A percentile compares a stretch with the other conserved stretches of the same genome.
Evolutionary conservation across 2,329 filamentous ascomycete species (phyloP).

Genomic region (Verticillium zaregamsianum): DNA sequence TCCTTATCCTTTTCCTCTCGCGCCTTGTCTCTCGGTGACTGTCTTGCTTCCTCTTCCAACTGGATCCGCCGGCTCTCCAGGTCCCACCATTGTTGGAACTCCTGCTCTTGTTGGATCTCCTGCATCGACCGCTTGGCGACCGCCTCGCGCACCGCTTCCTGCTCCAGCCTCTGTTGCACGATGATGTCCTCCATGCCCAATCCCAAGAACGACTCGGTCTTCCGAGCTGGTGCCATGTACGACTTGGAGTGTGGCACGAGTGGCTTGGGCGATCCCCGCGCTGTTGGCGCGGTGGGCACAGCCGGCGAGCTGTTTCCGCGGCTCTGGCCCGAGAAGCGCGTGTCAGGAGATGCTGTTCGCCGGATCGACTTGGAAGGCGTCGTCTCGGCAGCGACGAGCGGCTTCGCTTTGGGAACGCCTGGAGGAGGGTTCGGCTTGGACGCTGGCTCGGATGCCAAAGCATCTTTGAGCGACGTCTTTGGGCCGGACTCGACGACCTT

Average conservation of each 20-base stretch:
- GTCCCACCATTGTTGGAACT: constrained; percentile 96
- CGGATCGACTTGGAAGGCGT: constrained; percentile 33
- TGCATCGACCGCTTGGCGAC: constrained; percentile 83
- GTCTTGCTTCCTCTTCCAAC: constrained; percentile 54
- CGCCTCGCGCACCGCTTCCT: constrained; percentile 76
- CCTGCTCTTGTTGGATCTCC: constrained; percentile 95
- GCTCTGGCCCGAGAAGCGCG: constrained; percentile 56
- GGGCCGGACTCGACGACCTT: constrained; percentile 49
- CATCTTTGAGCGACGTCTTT: constrained; percentile 47
- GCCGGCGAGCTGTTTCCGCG: constrained; percentile 30
- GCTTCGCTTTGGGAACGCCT: constrained; percentile 31
- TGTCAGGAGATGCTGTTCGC: constrained; percentile 57
- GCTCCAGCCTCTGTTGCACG: constrained; percentile 78
- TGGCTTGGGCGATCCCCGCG: constrained; percentile 29
- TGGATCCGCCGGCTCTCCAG: constrained; percentile 72
- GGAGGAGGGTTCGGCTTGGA: constrained; percentile 17
- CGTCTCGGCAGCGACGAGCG: constrained; percentile 38
- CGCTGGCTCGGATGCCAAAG: constrained; percentile 31
- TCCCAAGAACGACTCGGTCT: constrained; percentile 60
- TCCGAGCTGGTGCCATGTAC: constrained; percentile 53
- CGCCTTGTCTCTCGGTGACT: constrained; percentile 36
- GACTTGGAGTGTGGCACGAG: constrained; percentile 57
- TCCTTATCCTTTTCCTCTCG: constrained; percentile 30
- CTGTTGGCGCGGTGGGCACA: constrained; percentile 18
- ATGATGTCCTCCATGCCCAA: constrained; percentile 86